Evolutionary conservation across 2,329 filamentous ascomycete species (phyloP).

Genomic region (Ascochyta pisi): DNA sequence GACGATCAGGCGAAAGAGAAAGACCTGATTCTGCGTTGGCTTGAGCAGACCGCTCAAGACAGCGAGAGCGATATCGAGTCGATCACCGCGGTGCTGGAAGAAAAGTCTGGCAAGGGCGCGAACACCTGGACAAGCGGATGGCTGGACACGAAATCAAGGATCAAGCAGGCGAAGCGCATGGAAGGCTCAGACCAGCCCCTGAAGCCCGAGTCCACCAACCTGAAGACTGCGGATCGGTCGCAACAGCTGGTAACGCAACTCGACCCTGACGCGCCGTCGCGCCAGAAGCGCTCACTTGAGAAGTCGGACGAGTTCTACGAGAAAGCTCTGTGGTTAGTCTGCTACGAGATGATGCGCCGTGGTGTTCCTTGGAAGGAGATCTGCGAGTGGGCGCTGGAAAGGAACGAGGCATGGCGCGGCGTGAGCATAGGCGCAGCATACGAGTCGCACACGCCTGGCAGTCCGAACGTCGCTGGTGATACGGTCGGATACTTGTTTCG

Average conservation of each 20-base stretch:
- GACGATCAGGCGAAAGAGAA: conserved; percentile 80
- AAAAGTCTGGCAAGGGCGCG: conserved; percentile 69
- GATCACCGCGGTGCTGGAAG: conserved; percentile 73
- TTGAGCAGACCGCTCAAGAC: conserved; percentile 76
- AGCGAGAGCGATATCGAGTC: conserved; percentile 75
- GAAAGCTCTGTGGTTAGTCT: conserved; percentile 89
- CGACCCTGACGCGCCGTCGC: conserved; percentile 86
- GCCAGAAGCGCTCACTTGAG: conserved; percentile 79
- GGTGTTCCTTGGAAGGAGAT: conserved; percentile 78
- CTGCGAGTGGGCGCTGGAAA: conserved; percentile 83
- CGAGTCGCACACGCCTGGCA: conserved; percentile 52
- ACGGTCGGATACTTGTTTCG: conserved; percentile 68
- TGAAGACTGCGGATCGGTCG: conserved; percentile 55
- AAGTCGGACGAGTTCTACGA: conserved; percentile 88
- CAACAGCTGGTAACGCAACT: conserved; percentile 80
- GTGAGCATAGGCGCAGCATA: conserved; percentile 78
- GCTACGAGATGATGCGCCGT: conserved; percentile 88
- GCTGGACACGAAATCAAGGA: conserved; percentile 87
- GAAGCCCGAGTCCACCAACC: conserved; percentile 54
- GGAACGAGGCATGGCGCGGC: conserved; percentile 88
- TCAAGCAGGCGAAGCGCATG: conserved; percentile 88
- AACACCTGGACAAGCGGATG: conserved; percentile 84
- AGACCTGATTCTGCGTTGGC: conserved; percentile 81
- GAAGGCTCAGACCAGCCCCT: conserved; percentile 52
- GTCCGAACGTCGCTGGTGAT: conserved; percentile 47